Percentiles rank a stretch among this genome's conserved stretches.
phyloP scores from a whole-genome alignment of 2,329 filamentous ascomycete species.

The Beauveria bassiana region DNA sequence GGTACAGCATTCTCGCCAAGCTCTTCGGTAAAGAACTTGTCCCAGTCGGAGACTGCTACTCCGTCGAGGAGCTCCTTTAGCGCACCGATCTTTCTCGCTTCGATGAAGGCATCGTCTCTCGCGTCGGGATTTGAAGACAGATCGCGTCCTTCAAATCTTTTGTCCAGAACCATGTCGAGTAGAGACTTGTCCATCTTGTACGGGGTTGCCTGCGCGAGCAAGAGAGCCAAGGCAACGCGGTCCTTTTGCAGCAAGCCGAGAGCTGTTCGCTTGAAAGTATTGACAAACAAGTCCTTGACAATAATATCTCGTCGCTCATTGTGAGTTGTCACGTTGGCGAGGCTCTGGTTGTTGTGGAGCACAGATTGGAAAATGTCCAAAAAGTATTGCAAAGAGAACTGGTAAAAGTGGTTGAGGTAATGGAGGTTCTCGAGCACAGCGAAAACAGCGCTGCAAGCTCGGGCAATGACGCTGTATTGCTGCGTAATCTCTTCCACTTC shows the following conservation, averaged over 20 bases:
- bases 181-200: slow-evolving; percentile 89
- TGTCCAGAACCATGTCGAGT: slow-evolving; percentile 80
- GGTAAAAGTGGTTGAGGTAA: slow-evolving; percentile 98
- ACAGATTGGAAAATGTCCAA: slow-evolving; percentile 95
- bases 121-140: slow-evolving; percentile 60
- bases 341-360: slow-evolving; percentile 68
- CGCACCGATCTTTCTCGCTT: slow-evolving; percentile 59
- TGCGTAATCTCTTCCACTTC: slow-evolving; percentile 95
- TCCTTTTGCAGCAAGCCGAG: slow-evolving; percentile 89
- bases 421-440: slow-evolving; percentile 94
- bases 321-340: slow-evolving; percentile 65
- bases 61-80: slow-evolving; percentile 66
- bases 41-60: slow-evolving; percentile 60
- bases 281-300: slow-evolving; percentile 83
- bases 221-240: slow-evolving; percentile 85
- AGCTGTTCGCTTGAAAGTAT: slow-evolving; percentile 88
- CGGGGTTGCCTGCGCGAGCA: slow-evolving; percentile 91
- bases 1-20: slow-evolving; percentile 80
- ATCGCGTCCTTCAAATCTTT: slow-evolving; percentile 66
- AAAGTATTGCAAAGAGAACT: slow-evolving; percentile 98
- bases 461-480: slow-evolving; percentile 88
- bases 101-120: slow-evolving; percentile 60
- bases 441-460: slow-evolving; percentile 94
- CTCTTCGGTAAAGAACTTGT: slow-evolving; percentile 77
- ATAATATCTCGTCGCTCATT: slow-evolving; percentile 80